Conservation (phyloP, 2,329 filamentous ascomycete species). For the Xylaria digitata region DNA sequence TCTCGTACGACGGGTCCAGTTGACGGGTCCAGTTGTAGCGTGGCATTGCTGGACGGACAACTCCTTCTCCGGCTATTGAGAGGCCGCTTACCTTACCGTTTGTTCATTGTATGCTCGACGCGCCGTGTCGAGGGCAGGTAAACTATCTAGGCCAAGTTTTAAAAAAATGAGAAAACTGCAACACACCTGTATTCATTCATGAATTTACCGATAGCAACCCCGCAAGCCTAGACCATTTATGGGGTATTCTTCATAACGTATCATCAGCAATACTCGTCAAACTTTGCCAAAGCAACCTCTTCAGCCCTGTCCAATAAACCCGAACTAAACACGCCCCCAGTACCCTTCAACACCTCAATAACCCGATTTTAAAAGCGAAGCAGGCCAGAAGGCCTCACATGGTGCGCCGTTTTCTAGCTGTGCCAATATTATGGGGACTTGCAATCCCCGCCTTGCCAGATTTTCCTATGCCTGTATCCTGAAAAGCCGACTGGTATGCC, state of each 20-base stretch:
- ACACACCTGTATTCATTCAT: constrained; percentile 35
- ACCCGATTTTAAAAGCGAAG: constrained; percentile 23
- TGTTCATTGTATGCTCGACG: neutral
- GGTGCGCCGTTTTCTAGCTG: constrained; percentile 31
- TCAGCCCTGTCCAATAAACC: constrained; percentile 22
- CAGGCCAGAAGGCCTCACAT: constrained; percentile 16
- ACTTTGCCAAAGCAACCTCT: constrained; percentile 3
- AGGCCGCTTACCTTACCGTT: neutral
- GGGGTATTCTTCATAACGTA: constrained; percentile 28
- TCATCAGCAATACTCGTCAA: constrained; percentile 25
- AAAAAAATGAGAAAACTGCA: constrained; percentile 8
- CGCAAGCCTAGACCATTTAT: constrained; percentile 12
- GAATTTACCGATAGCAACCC: constrained; percentile 13
- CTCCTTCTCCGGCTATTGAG: neutral
- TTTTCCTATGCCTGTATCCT: constrained; percentile 35
- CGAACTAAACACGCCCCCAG: constrained; percentile 14
- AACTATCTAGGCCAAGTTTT: neutral
- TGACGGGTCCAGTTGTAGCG: neutral
- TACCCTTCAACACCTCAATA: constrained; percentile 25
- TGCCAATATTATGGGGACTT: constrained; percentile 27
- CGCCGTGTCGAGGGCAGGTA: neutral
- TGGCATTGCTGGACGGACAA: neutral
- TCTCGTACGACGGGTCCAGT: no score
- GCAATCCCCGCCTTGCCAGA: constrained; percentile 24
- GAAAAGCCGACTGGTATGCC: constrained; percentile 20